Percentiles rank a stretch among this genome's conserved stretches.
Evolutionary conservation across 805 yeast species (phyloP).

Genomic region (Komagataella pastoris): DNA sequence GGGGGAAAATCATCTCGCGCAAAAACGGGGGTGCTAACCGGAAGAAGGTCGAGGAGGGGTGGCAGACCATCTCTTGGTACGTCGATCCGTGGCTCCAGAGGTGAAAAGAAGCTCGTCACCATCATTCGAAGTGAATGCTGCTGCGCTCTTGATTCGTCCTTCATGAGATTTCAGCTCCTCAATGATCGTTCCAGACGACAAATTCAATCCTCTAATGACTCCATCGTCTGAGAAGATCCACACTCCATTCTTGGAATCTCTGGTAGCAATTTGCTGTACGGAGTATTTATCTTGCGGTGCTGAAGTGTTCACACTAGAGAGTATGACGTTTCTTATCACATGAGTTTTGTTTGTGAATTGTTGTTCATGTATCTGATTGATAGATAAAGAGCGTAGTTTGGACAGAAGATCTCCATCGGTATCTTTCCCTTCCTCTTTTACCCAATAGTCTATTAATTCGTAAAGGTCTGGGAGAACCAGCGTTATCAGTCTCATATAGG

Average conservation of each 20-base stretch:
- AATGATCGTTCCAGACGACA: constrained; percentile 22
- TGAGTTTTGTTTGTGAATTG: constrained; percentile 12
- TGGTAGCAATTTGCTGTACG: constrained; percentile 24
- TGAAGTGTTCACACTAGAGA: constrained; percentile 30
- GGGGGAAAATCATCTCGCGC: neutral
- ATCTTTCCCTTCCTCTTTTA: neutral
- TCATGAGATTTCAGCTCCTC: constrained; percentile 21
- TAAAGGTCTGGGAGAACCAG: constrained; percentile 25
- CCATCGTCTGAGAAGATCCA: constrained; percentile 71
- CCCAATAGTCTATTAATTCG: constrained; percentile 1
- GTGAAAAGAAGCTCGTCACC: constrained; percentile 25
- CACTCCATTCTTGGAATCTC: constrained; percentile 26
- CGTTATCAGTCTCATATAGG: constrained; percentile 58
- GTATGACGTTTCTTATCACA: constrained; percentile 20
- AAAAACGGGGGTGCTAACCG: neutral
- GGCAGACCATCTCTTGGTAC: constrained; percentile 18
- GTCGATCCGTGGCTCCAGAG: constrained; percentile 35
- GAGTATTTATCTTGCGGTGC: constrained; percentile 64
- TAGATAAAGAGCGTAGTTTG: constrained; percentile 1
- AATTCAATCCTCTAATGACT: constrained; percentile 41
- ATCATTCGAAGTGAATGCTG: constrained; percentile 13
- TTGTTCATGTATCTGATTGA: constrained; percentile 6
- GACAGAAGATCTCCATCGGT: constrained; percentile 1
- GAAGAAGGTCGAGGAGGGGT: neutral
- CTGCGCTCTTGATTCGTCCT: constrained; percentile 36